Evolutionary conservation across 345 rosid species (phyloP).

Genomic region (Raphanus sativus): DNA sequence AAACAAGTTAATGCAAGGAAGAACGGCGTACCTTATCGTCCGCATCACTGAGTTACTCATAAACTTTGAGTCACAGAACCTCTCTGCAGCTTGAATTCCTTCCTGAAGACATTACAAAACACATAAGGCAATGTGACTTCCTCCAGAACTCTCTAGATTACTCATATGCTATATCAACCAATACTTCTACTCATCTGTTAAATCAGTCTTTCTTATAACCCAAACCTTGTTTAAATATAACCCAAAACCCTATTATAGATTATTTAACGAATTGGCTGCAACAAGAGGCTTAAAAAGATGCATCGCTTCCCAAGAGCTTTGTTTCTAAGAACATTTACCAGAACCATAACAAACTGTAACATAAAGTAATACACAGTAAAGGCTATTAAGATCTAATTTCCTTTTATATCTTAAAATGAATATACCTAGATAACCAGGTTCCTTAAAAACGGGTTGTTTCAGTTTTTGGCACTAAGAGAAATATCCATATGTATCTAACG

Average conservation of each 20-base stretch:
- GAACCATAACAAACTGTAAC: background rate
- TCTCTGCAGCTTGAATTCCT: slow-evolving; percentile 74
- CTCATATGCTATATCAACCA: slow-evolving; percentile 5
- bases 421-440: background rate
- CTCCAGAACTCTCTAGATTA: background rate
- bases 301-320: too few relatives aligned
- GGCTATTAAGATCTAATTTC: background rate
- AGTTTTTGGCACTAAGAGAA: background rate
- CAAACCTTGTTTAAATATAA: background rate
- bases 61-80: slow-evolving; percentile 66
- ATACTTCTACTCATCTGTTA: background rate
- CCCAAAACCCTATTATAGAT: background rate
- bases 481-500: background rate
- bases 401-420: background rate
- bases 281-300: background rate
- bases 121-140: slow-evolving; percentile 1
- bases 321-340: too few relatives aligned
- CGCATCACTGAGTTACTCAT: slow-evolving; percentile 80
- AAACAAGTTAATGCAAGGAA: background rate
- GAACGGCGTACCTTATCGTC: slow-evolving; percentile 63
- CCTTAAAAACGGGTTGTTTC: background rate
- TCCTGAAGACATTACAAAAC: slow-evolving; percentile 49
- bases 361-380: background rate
- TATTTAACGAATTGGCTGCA: background rate
- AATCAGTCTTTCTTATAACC: background rate